Base-by-base conservation (phyloP, 2,329 filamentous ascomycete genomes). In the Penicillium sp. region DNA sequence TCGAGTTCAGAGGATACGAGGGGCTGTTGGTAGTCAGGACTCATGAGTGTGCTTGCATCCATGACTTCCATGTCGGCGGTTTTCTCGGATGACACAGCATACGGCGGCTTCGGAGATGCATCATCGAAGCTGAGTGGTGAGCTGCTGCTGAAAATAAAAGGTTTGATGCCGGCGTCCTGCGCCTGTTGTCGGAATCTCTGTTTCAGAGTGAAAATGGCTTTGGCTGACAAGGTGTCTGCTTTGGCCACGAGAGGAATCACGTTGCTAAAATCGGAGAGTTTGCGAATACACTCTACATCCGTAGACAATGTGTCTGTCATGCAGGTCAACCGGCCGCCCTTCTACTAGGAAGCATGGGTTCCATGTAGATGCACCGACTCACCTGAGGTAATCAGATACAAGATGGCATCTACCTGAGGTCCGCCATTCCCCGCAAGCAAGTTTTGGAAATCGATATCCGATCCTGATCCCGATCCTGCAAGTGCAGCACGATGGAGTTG, bases 31-130 rank as follows among this genome's bases (percentile, higher is more conserved):
- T 96, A 97, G 60, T 93, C 87, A 1, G 90, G 85, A 47, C 84
- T 90, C 91, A 97, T 97, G 13, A 97, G 77, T 0, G 95, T 75
- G 60, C 89, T 95, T 13, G 90, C 91, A 65, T 97, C 91, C 84
- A 97, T 94, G 38, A 79, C 82, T 35, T 95, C 88, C 51, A 82
- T 73, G 59, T 96, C 89, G 24, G 80, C 79, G 1, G 79, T 81
- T 25, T 80, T 75, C 9, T 80, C 80, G 18, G 86, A 93, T 1
- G 91, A 96, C 18, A 95, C 78, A 0, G 88, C 82, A 62, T 88
- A 94, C 3, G 84, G 81, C 49, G 73, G 72, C 9, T 66, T 65
- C 1, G 67, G 59, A n/a, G 56, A 55, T 8, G 60, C 47, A 24
- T 50, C 49, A 27, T 65, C 57, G 26, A 61, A 49, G 5, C 51